Evolutionary conservation across 2,329 filamentous ascomycete genomes (phyloP).

Genomic region (Cercospora citrullina): DNA sequence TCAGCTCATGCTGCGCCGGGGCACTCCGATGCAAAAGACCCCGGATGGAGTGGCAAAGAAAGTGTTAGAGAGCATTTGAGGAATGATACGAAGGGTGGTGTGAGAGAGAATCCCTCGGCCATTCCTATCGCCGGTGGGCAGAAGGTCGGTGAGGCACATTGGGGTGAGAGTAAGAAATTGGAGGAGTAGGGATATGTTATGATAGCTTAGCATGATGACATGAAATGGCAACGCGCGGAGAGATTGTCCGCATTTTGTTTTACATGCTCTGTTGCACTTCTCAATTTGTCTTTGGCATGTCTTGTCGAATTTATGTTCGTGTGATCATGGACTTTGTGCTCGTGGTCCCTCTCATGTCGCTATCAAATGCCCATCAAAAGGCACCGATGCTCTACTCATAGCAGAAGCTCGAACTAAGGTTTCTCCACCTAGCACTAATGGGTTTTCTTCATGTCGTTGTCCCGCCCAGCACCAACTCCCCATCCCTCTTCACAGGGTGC

Average conservation of each 20-base stretch:
- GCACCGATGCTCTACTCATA: too few species aligned
- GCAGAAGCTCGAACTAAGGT: too few species aligned
- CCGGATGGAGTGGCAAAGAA: background rate
- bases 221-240: background rate
- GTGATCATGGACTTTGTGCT: too few species aligned
- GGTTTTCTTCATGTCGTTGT: background rate
- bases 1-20: background rate
- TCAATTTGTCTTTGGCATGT: background rate
- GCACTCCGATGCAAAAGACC: background rate
- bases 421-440: too few species aligned
- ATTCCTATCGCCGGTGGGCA: constrained; percentile 37
- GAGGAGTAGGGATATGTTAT: background rate
- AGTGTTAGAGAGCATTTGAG: constrained; percentile 4
- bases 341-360: too few species aligned
- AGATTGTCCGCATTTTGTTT: too few species aligned
- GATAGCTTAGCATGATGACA: background rate
- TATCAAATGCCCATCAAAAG: too few species aligned
- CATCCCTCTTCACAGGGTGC: constrained; percentile 15
- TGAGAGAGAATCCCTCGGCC: constrained; percentile 28
- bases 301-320: background rate
- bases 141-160: constrained; percentile 33
- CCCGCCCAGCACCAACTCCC: background rate
- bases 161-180: constrained; percentile 36
- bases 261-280: background rate
- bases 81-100: background rate